Base-by-base conservation (phyloP, 108 stramenopile genomes). In the Stephanodiscus minutulus region DNA sequence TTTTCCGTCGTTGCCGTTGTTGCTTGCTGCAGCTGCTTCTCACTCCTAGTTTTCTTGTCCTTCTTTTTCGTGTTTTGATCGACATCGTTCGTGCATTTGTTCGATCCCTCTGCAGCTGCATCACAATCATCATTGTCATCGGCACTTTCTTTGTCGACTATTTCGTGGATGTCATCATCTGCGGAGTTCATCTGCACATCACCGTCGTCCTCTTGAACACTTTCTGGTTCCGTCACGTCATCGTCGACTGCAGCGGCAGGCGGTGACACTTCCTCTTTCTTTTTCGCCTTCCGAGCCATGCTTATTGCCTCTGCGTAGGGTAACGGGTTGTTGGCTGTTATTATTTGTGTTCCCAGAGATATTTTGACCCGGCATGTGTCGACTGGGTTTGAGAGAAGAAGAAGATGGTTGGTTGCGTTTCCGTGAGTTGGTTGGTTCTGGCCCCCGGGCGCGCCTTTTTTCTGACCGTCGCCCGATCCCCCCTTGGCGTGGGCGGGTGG, bases 161-260 rank as follows among this genome's bases (percentile, higher is more conserved):
- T 37, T 2, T 84, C 83, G 28, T 67, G 49, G 35, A 53, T 70
- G 37, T 77, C 68, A 29, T 81, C 74, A 31, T 75, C 74, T 11
- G 66, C 71, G 48, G 76, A 54, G 20, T 74, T 74, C 62, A 76
- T 80, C 70, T 68, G 25, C 21, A 44, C 61, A 49, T 57, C 65
- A 9, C 22, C 44, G 39, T 53, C 46, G 11, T 46, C 55, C 46
- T 70, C 76, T 46, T 70, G 62, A 50, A 76, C 44, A 52, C 76
- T 77, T 52, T 77, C 76, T 60, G 70, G 68, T 43, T 70, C 70
- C 11, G 77, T 71, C 31, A 52, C 50, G 12, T 65, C 58, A 18
- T 58, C 46, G n/a, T 60, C 41, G 56, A 52, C 48, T 28, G 44
- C 55, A 44, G n/a, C 22, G 21, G 54, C 24, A 39, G 52, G 54